Conservation (phyloP, 2,329 filamentous ascomycete genomes). For the Xylaria sp. region DNA sequence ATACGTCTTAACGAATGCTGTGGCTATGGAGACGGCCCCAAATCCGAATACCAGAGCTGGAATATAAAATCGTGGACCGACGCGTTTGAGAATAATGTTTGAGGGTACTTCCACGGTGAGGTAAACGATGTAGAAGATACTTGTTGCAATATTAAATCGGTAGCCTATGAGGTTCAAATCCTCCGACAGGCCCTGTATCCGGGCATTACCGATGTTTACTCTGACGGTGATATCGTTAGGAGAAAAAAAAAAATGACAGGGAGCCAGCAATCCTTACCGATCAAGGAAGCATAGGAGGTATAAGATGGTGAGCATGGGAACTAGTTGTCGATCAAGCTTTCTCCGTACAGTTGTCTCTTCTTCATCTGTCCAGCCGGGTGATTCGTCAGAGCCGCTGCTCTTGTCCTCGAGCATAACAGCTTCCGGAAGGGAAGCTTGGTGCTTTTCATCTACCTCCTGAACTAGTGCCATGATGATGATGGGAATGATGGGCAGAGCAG, state of each 20-base stretch:
- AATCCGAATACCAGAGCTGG: slow-evolving; percentile 66
- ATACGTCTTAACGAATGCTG: slow-evolving; percentile 63
- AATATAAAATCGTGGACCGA: slow-evolving; percentile 65
- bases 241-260: background rate
- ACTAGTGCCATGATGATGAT: slow-evolving; percentile 44
- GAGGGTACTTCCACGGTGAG: slow-evolving; percentile 66
- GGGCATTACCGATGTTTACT: slow-evolving; percentile 64
- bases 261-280: slow-evolving; percentile 39
- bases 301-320: slow-evolving; percentile 63
- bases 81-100: slow-evolving; percentile 65
- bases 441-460: slow-evolving; percentile 41
- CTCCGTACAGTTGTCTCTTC: slow-evolving; percentile 62
- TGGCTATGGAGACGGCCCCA: slow-evolving; percentile 65
- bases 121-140: slow-evolving; percentile 69
- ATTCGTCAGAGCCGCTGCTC: slow-evolving; percentile 45
- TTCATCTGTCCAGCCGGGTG: slow-evolving; percentile 59
- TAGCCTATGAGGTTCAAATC: slow-evolving; percentile 62
- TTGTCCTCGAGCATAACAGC: slow-evolving; percentile 45
- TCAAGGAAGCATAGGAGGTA: slow-evolving; percentile 65
- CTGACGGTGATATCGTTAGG: slow-evolving; percentile 44
- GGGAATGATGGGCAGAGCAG: slow-evolving; percentile 15
- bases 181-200: slow-evolving; percentile 63
- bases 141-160: slow-evolving; percentile 68
- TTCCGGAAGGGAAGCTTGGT: slow-evolving; percentile 41
- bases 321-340: slow-evolving; percentile 64